Evolutionary conservation across 768 basidiomycete genomes (phyloP).

Genomic region (Dentipellis fragilis): DNA sequence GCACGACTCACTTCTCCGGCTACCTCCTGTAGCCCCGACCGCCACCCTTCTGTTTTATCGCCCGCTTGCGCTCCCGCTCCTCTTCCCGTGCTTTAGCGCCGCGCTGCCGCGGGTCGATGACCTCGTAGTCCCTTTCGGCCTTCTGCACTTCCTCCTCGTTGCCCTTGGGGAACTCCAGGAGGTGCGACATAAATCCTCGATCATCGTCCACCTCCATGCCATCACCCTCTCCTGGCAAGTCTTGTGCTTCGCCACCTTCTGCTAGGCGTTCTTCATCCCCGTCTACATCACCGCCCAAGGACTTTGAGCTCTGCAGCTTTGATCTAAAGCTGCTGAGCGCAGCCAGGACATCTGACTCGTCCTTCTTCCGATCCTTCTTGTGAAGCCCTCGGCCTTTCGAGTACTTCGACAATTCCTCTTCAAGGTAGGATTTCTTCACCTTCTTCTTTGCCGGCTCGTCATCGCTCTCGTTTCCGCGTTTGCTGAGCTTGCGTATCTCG

Average conservation of each 20-base stretch:
- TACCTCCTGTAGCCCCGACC: constrained; percentile 19
- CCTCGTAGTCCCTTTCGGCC: constrained; percentile 81
- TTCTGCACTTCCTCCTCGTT: constrained; percentile 65
- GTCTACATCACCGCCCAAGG: constrained; percentile 10
- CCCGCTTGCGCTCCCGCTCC: constrained; percentile 54
- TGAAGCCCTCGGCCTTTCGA: constrained; percentile 51
- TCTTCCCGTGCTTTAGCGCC: constrained; percentile 71
- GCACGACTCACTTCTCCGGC: not conserved
- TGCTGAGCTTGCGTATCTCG: constrained; percentile 71
- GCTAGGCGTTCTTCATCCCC: constrained; percentile 16
- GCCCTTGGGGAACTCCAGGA: constrained; percentile 69
- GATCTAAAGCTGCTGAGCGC: constrained; percentile 62
- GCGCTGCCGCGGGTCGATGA: constrained; percentile 74
- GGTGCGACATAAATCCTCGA: constrained; percentile 61
- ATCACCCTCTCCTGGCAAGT: constrained; percentile 28
- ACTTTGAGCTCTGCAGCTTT: constrained; percentile 44
- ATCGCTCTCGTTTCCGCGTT: constrained; percentile 54
- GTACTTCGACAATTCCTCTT: constrained; percentile 79
- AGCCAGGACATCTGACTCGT: constrained; percentile 65
- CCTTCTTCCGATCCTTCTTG: constrained; percentile 44
- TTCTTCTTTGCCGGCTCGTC: constrained; percentile 53
- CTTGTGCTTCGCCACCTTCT: constrained; percentile 15
- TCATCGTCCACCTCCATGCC: constrained; percentile 76
- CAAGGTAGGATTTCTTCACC: constrained; percentile 60
- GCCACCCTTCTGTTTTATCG: constrained; percentile 16